Base-by-base conservation (phyloP, 768 basidiomycete species). In the Imleria badia region DNA sequence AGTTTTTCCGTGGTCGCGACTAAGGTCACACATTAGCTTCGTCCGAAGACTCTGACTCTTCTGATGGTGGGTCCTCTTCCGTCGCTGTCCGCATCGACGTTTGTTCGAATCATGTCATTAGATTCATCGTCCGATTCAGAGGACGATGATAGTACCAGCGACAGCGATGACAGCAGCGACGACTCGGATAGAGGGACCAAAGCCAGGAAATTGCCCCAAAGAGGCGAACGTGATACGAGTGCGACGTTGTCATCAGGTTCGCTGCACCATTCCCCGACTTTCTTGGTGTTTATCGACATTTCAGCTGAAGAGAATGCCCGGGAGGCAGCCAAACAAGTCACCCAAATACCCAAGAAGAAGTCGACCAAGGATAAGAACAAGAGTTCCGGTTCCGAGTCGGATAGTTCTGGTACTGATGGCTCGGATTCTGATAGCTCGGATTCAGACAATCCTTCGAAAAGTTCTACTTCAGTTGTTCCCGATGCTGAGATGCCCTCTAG, bases 161-260 rank as follows among this genome's bases (percentile, higher is more conserved):
- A 59, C 17, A 48, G 48, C 17, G 55, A 54, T 12, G 60, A 55
- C 36, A 56, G 42, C 34, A 38, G 43, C 8, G 52, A 53, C 6
- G 46, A 56, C 3, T 56, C 45, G 31, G 42, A 54, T n/a, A 30
- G 52, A 23, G 50, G 7, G 14, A 22, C 33, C 13, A 29, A n/a
- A 26, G 30, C 29, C 47, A 54, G 55, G 39, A 38, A 49, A 44
- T 20, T 17, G 20, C 56, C 55, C 12, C 31, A 11, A 20, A 64
- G 60, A 41, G 23, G 36, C 15, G 65, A 67, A 20, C 71, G 73
- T 45, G 76, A 73, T 45, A 74, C 76, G 3, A 79, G 76, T 57
- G 66, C 48, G 23, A 80, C 76, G 9, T 60, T 78, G 44, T 72
- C 74, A 22, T 75, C 75, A 55, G 65, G 68, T 69, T 51, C 17